Evolutionary conservation across 2,329 filamentous ascomycete genomes (phyloP).

Genomic region (Epichloe gansuensis): DNA sequence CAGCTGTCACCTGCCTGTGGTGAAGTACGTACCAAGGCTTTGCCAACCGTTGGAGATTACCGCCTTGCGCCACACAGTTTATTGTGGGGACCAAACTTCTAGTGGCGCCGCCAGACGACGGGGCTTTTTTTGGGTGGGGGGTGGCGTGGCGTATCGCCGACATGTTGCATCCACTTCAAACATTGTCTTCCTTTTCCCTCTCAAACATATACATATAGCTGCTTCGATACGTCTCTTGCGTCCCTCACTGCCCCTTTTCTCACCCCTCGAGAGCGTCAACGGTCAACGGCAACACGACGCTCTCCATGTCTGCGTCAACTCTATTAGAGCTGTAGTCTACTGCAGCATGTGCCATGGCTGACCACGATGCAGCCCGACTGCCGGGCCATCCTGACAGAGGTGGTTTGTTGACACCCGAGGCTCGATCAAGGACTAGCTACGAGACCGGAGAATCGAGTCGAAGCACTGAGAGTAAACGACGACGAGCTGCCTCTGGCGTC

Average conservation of each 20-base stretch:
- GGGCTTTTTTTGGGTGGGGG: too few species aligned
- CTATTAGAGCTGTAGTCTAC: background rate
- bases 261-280: background rate
- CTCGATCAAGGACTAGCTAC: slow-evolving; percentile 17
- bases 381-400: slow-evolving; percentile 5
- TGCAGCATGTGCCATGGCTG: slow-evolving; percentile 14
- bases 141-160: too few species aligned
- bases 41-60: too few species aligned
- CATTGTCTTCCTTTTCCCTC: background rate
- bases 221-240: background rate
- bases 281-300: background rate
- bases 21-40: too few species aligned
- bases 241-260: background rate
- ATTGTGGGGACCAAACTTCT: too few species aligned
- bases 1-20: too few species aligned
- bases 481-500: slow-evolving; percentile 5
- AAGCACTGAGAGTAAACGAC: background rate
- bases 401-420: slow-evolving; percentile 8
- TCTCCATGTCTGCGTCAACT: slow-evolving; percentile 1
- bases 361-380: slow-evolving; percentile 10
- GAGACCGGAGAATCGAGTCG: slow-evolving; percentile 33
- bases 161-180: background rate
- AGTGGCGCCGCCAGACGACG: too few species aligned
- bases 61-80: too few species aligned
- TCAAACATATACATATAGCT: too few species aligned